These are phyloP conservation scores for Globisporangium cystogenes DNA, from an alignment of 352 stramenopile genomes.

Conservation along the genomic window DNA sequence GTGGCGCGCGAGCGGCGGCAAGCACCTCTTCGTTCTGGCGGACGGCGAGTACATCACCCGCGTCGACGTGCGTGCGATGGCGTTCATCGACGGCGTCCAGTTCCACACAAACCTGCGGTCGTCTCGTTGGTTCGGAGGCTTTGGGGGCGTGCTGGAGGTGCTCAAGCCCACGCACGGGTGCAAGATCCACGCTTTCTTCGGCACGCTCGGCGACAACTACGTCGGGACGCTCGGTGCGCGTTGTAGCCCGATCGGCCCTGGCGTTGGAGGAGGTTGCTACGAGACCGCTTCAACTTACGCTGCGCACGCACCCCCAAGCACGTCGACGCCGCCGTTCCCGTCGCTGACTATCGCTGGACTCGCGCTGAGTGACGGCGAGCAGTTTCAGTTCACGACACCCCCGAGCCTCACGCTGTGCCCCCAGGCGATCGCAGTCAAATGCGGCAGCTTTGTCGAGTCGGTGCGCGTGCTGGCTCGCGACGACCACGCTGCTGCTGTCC, in stretches of 20 bases:
- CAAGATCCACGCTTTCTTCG: constrained; percentile 49
- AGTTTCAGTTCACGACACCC: constrained; percentile 8
- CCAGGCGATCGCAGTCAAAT: constrained; percentile 29
- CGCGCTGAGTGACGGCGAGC: constrained; percentile 14
- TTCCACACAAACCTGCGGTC: constrained; percentile 55
- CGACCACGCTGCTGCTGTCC: constrained; percentile 11
- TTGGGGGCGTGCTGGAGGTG: constrained; percentile 36
- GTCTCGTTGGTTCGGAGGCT: constrained; percentile 57
- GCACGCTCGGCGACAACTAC: constrained; percentile 32
- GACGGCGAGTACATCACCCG: constrained; percentile 40
- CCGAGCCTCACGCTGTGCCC: constrained; percentile 3
- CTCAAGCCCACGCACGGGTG: constrained; percentile 33
- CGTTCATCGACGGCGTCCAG: constrained; percentile 62
- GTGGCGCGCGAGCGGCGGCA: constrained; percentile 16
- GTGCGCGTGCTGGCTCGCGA: constrained; percentile 25
- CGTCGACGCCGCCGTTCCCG: not conserved
- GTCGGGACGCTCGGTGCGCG: constrained; percentile 43
- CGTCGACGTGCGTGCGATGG: constrained; percentile 48
- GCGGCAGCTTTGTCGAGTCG: constrained; percentile 27
- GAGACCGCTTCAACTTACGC: not conserved
- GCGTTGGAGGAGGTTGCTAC: not conserved
- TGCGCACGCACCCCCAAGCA: not conserved
- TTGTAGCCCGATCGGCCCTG: constrained; percentile 16
- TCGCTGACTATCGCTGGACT: constrained; percentile 15
- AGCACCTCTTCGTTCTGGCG: constrained; percentile 40